Conservation (phyloP, 139 green algal genomes). For the Volvox reticuliferus region DNA sequence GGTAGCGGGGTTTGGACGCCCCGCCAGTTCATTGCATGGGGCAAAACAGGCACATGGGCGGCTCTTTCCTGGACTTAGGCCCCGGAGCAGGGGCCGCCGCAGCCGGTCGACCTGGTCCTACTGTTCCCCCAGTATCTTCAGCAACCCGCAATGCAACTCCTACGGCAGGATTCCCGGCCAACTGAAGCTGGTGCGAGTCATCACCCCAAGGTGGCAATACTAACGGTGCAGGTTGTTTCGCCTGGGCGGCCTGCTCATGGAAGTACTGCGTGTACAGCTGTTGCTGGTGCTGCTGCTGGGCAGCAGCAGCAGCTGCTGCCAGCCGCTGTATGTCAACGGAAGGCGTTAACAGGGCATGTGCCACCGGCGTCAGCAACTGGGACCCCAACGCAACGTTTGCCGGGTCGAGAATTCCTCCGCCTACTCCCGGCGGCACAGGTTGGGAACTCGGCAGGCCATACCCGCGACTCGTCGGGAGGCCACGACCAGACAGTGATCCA, state of each 20-base stretch:
- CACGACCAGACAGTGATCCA: too few species aligned
- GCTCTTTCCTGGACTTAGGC: slow-evolving; percentile 12
- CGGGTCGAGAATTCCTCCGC: background rate
- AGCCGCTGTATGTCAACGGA: slow-evolving; percentile 6
- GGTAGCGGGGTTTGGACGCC: too few species aligned
- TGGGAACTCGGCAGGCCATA: background rate
- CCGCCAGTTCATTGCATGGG: slow-evolving; percentile 1
- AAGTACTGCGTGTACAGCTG: background rate
- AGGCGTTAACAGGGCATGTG: background rate
- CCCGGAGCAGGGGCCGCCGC: background rate
- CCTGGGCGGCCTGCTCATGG: background rate
- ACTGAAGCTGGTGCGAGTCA: background rate
- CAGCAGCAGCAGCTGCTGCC: background rate
- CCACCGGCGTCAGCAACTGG: background rate
- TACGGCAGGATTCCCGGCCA: background rate
- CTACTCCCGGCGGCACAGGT: background rate
- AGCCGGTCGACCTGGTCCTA: background rate
- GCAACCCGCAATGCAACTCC: background rate
- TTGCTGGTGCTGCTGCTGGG: background rate
- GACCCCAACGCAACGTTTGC: background rate
- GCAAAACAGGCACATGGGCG: slow-evolving; percentile 27
- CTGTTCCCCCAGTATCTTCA: background rate
- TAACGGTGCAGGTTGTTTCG: background rate
- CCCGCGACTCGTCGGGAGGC: too few species aligned
- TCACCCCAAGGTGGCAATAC: background rate